Percentiles rank a stretch among this genome's conserved stretches.
phyloP scores from a whole-genome alignment of 768 basidiomycete species.

The Mycena chlorophos region DNA sequence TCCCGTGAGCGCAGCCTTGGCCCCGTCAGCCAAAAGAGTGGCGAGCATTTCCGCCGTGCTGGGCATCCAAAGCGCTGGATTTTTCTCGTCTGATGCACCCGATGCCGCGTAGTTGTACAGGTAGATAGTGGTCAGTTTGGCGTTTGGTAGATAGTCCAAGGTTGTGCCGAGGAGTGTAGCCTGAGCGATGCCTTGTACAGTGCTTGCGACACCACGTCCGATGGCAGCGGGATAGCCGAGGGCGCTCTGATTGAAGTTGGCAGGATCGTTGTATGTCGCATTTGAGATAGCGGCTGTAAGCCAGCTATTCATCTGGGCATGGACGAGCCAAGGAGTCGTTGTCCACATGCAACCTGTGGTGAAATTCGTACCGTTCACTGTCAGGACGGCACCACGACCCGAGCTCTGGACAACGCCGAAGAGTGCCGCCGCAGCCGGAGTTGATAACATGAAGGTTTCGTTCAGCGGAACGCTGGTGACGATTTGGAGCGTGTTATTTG shows the following conservation, averaged over 20 bases:
- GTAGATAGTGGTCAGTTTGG: neutral
- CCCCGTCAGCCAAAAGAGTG: conserved; percentile 10
- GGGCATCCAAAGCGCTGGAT: neutral
- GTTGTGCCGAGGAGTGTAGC: conserved; percentile 1
- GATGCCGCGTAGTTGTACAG: neutral
- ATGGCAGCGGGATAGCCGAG: neutral
- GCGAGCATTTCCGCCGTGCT: neutral
- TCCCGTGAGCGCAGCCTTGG: conserved; percentile 1
- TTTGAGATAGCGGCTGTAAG: neutral
- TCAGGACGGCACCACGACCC: conserved; percentile 7
- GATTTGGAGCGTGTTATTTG: neutral
- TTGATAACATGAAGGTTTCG: neutral
- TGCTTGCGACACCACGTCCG: neutral
- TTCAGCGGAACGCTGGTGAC: conserved; percentile 4
- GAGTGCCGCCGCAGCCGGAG: neutral
- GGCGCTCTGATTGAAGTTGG: neutral
- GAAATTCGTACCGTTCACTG: neutral
- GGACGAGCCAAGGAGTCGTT: neutral
- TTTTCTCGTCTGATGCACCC: neutral
- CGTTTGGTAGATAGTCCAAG: neutral
- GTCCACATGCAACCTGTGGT: conserved; percentile 2
- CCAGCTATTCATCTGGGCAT: neutral
- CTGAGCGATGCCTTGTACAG: conserved; percentile 4
- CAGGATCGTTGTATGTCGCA: neutral
- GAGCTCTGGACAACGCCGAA: neutral